A percentile compares a stretch with the other conserved stretches of the same genome.
These are phyloP conservation scores for Blastocladiella emersonii DNA, from an alignment of 371 early-diverging fungal genomes.

Conservation along the genomic window DNA sequence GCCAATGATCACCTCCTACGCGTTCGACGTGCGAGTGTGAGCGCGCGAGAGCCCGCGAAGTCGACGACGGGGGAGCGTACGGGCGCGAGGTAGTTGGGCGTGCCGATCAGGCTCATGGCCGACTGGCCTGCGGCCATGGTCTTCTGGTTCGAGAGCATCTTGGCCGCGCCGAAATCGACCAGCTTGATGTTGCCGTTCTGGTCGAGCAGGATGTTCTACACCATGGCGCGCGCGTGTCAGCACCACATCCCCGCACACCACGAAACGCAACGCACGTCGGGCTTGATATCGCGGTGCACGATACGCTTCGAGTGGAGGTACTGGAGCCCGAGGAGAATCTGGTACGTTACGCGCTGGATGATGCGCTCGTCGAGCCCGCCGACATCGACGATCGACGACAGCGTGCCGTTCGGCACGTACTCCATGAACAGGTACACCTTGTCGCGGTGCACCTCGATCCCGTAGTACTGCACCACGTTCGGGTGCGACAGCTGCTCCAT, in stretches of 20 bases:
- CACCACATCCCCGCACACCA: background rate
- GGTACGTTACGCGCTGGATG: constrained; percentile 59
- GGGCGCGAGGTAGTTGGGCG: constrained; percentile 77
- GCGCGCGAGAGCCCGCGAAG: background rate
- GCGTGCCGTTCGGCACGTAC: constrained; percentile 70
- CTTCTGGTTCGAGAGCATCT: constrained; percentile 62
- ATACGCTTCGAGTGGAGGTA: constrained; percentile 77
- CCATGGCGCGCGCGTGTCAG: background rate
- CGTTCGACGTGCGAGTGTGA: background rate
- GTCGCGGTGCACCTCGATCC: constrained; percentile 82
- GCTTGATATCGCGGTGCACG: constrained; percentile 86
- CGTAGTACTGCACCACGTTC: constrained; percentile 70
- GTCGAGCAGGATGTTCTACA: constrained; percentile 63
- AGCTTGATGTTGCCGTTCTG: constrained; percentile 63
- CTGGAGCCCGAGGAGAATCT: constrained; percentile 75
- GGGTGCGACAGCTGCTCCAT: constrained; percentile 76
- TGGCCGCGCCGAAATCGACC: constrained; percentile 83
- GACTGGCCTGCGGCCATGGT: constrained; percentile 25
- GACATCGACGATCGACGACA: constrained; percentile 61
- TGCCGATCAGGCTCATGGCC: constrained; percentile 61
- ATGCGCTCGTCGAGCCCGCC: constrained; percentile 59
- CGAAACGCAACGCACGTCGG: constrained; percentile 48
- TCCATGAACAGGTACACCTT: constrained; percentile 90
- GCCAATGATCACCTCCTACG: background rate
- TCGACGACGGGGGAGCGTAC: background rate